Evolutionary conservation across 2,329 filamentous ascomycete species (phyloP).

Genomic region (Phialophora verrucosa): DNA sequence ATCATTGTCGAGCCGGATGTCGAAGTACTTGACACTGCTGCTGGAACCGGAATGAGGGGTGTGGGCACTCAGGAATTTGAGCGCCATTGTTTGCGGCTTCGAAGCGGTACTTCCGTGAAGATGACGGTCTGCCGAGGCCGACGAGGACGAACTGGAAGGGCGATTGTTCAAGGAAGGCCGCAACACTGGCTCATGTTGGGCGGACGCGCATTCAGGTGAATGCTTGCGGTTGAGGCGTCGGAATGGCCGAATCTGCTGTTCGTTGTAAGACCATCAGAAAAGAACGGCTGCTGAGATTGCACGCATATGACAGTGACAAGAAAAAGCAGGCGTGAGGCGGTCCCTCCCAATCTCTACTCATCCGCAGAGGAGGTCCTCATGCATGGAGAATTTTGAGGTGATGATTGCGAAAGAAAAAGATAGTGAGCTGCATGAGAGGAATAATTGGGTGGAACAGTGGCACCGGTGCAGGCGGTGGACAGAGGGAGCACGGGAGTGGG

Average conservation of each 20-base stretch:
- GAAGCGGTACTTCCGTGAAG: slow-evolving; percentile 21
- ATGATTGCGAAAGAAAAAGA: slow-evolving; percentile 26
- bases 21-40: slow-evolving; percentile 56
- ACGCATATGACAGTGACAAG: slow-evolving; percentile 18
- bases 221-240: slow-evolving; percentile 33
- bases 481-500: background rate
- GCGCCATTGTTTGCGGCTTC: slow-evolving; percentile 47
- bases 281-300: slow-evolving; percentile 14
- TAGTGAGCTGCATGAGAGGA: slow-evolving; percentile 11
- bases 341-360: slow-evolving; percentile 13
- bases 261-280: slow-evolving; percentile 25
- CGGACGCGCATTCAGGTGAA: slow-evolving; percentile 34
- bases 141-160: slow-evolving; percentile 26
- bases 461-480: slow-evolving; percentile 6
- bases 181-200: slow-evolving; percentile 34
- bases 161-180: slow-evolving; percentile 29
- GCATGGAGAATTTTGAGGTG: slow-evolving; percentile 19
- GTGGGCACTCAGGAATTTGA: slow-evolving; percentile 52
- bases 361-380: slow-evolving; percentile 8
- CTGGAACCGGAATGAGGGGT: slow-evolving; percentile 45
- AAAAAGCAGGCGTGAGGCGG: slow-evolving; percentile 9
- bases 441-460: slow-evolving; percentile 16
- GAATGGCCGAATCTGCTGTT: slow-evolving; percentile 26
- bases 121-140: slow-evolving; percentile 31
- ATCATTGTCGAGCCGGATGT: slow-evolving; percentile 72